phyloP scores from a whole-genome alignment of 148 eudicot species.

The Silene latifolia region DNA sequence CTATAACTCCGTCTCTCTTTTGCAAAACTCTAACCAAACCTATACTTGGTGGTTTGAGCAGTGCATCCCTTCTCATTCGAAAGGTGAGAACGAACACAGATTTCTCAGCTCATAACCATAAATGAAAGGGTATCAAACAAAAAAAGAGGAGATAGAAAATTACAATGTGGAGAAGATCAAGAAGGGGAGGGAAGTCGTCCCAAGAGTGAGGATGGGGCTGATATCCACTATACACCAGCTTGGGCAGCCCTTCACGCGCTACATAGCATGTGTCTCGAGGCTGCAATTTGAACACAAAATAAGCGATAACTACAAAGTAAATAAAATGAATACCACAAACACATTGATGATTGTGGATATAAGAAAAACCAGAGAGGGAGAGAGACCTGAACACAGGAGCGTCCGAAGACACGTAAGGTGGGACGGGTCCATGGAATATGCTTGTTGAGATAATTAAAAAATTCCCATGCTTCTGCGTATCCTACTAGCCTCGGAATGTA shows the following conservation, averaged over 20 bases:
- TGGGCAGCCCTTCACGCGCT: slow-evolving; percentile 53
- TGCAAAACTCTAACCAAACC: background rate
- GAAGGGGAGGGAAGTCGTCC: slow-evolving; percentile 76
- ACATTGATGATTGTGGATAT: background rate
- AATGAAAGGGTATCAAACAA: background rate
- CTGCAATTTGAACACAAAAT: slow-evolving; percentile 31
- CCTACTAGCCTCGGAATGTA: slow-evolving; percentile 45
- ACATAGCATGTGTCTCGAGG: slow-evolving; percentile 91
- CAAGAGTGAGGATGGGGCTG: slow-evolving; percentile 72
- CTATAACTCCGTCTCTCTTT: no score
- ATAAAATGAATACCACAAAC: background rate
- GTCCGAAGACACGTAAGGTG: slow-evolving; percentile 75
- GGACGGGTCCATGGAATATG: slow-evolving; percentile 90
- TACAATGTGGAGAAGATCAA: slow-evolving; percentile 54
- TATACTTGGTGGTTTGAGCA: background rate
- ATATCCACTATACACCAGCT: slow-evolving; percentile 72
- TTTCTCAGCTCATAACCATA: background rate
- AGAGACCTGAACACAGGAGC: slow-evolving; percentile 61
- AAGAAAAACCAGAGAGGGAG: background rate
- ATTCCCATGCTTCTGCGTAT: slow-evolving; percentile 50
- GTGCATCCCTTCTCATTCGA: background rate
- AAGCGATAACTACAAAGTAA: background rate
- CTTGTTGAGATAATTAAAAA: slow-evolving; percentile 53
- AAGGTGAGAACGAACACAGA: background rate
- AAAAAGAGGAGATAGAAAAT: background rate